Conservation (phyloP, 2,329 filamentous ascomycete genomes). For the Sporothrix dimorphospora region DNA sequence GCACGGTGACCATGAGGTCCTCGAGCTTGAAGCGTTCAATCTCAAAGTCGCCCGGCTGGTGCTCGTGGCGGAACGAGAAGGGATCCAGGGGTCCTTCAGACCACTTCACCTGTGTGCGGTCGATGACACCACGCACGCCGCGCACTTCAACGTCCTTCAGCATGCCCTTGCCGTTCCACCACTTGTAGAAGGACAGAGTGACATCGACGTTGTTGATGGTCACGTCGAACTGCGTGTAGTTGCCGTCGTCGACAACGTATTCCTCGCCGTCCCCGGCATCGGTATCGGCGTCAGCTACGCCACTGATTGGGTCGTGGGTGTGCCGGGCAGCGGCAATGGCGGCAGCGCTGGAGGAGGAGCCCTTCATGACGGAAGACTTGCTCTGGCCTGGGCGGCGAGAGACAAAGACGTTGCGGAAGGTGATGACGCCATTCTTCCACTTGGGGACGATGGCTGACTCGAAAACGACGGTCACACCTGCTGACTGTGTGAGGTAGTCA, state of each 20-base stretch:
- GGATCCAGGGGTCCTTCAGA: conserved; percentile 73
- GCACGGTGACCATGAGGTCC: conserved; percentile 86
- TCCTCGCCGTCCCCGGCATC: conserved; percentile 46
- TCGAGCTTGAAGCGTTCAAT: conserved; percentile 96
- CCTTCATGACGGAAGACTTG: conserved; percentile 84
- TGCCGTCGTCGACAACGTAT: conserved; percentile 71
- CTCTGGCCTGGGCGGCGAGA: conserved; percentile 85
- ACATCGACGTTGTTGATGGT: conserved; percentile 96
- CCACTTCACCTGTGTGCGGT: conserved; percentile 82
- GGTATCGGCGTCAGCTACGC: neutral
- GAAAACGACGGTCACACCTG: conserved; percentile 91
- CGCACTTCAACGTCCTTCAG: conserved; percentile 92
- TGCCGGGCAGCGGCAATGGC: conserved; percentile 73
- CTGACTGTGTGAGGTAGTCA: conserved; percentile 92
- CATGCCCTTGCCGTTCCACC: conserved; percentile 96
- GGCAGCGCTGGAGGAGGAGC: conserved; percentile 81
- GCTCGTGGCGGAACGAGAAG: conserved; percentile 82
- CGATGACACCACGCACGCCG: conserved; percentile 88
- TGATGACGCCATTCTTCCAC: conserved; percentile 94
- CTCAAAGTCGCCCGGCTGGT: conserved; percentile 92
- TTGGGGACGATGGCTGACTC: conserved; percentile 97
- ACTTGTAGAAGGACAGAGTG: conserved; percentile 95
- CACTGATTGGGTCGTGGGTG: conserved; percentile 28
- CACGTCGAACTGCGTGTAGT: conserved; percentile 96
- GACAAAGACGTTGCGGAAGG: conserved; percentile 94